phyloP scores from a whole-genome alignment of 1,139 yeast species.

The Entelexis paramagnoliae region DNA sequence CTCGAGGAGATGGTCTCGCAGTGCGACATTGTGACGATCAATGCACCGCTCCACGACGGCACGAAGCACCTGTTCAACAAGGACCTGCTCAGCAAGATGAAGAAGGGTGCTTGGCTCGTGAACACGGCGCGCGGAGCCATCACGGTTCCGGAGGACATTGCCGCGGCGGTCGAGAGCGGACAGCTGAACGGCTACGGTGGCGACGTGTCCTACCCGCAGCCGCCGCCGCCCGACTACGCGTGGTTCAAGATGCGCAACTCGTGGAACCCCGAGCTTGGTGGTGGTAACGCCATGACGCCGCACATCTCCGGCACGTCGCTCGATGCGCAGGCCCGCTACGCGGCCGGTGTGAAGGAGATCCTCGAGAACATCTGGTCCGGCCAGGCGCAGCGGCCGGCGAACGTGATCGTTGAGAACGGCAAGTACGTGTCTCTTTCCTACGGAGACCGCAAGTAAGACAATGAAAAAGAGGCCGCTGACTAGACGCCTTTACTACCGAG shows the following conservation, averaged over 20 bases:
- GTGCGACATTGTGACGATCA: conserved; percentile 68
- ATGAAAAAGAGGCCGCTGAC: too few species aligned
- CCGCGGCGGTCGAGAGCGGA: conserved; percentile 60
- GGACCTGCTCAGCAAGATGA: conserved; percentile 58
- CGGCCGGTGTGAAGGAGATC: conserved; percentile 57
- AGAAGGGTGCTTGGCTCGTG: conserved; percentile 65
- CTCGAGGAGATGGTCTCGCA: conserved; percentile 59
- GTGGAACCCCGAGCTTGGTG: conserved; percentile 17
- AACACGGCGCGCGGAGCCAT: conserved; percentile 84
- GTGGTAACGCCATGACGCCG: conserved; percentile 66
- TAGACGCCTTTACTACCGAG: too few species aligned
- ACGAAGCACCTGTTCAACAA: conserved; percentile 60
- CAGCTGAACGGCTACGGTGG: conserved; percentile 73
- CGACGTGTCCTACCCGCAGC: conserved; percentile 76
- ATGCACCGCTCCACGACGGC: conserved; percentile 66
- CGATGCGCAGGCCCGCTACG: conserved; percentile 70
- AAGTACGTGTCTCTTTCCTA: conserved; percentile 65
- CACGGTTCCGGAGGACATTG: conserved; percentile 61
- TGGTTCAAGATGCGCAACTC: conserved; percentile 59
- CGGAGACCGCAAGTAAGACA: conserved; percentile 14
- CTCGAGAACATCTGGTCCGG: conserved; percentile 53
- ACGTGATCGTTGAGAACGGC: conserved; percentile 62
- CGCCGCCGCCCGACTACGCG: conserved; percentile 66
- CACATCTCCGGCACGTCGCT: conserved; percentile 71
- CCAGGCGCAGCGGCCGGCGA: conserved; percentile 58